Evolutionary conservation across 2,329 filamentous ascomycete genomes (phyloP), one percentile per base, ranked within the genome.

Genomic region (Hypomyces perniciosus): DNA sequence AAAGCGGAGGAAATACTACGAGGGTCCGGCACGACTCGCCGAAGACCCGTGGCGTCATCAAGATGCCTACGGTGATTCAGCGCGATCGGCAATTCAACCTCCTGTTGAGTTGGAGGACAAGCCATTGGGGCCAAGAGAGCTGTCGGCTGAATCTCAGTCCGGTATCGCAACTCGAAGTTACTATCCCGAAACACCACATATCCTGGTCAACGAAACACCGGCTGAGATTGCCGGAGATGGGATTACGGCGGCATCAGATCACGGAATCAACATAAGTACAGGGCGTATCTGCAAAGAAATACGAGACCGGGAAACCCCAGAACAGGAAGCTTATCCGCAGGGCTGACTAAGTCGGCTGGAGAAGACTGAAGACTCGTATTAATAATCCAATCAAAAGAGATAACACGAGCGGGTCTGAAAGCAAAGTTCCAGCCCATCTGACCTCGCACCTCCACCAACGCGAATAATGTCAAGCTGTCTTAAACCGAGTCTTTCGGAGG

Each of bases 81-180:
- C 8, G 8, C 48, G 40, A 13, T 6, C 39, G 9, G 30, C n/a
- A 9, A 38, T 37, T 5, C 41, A 46, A 37, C 13, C 35, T 27
- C 51, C 49, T 4, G 48, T 38, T 8, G 55, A 56, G 44, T 34
- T 57, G 27, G 55, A 54, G 26, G 13, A 51, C n/a, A 55, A 49
- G 30, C 46, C 50, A 3, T 31, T 52, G 31, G 51, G 44, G 26
- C 34, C 54, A 8, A 51, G 51, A 12, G 55, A 57, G 45, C 41
- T 55, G 6, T 41, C 44, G 4, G 48, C 44, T 27, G 44, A 54
- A 20, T 29, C 52, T n/a, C 43, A 44, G 3, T 20, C 9, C 12
- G 26, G 7, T 5, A 27, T 29, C 26, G n/a, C 38, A 28, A 44
- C 12, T 9, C n/a, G 4, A 3, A 27, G 3, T 20, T 8, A 44